Percentiles rank a stretch among this genome's conserved stretches.
phyloP scores from a whole-genome alignment of 441 rosid species.

The Aleurites moluccanus region DNA sequence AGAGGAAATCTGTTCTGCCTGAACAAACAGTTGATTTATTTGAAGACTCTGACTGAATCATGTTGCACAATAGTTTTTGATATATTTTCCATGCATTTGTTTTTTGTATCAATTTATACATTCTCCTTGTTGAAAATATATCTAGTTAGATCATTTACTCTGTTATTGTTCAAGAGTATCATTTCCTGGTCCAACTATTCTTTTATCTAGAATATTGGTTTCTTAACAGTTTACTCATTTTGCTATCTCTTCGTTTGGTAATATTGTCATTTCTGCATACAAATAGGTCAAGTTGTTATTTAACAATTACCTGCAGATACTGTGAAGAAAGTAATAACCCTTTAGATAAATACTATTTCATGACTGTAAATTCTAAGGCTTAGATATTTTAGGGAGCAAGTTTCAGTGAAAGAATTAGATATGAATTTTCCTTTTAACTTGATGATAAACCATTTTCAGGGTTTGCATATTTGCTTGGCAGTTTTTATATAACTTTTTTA shows the following conservation, averaged over 20 bases:
- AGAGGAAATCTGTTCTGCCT: not conserved
- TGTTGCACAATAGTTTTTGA: conserved; percentile 8
- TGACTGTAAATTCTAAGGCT: not conserved
- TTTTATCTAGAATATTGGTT: too few relatives aligned
- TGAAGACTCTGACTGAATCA: conserved; percentile 8
- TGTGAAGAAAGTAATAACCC: not conserved
- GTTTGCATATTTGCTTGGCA: not conserved
- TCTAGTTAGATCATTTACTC: conserved; percentile 7
- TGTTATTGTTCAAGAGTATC: not conserved
- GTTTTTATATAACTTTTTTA: too few relatives aligned
- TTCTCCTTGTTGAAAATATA: conserved; percentile 16
- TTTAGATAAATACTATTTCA: not conserved
- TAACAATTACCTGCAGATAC: not conserved
- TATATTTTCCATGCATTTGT: conserved; percentile 4
- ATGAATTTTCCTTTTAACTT: not conserved
- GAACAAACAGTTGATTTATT: conserved; percentile 3
- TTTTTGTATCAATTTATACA: conserved; percentile 16
- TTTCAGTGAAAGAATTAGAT: not conserved
- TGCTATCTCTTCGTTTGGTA: too few relatives aligned
- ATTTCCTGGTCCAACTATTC: not conserved
- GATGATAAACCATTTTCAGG: not conserved
- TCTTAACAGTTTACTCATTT: not conserved
- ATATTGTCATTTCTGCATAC: too few relatives aligned
- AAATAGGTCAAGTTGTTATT: not conserved
- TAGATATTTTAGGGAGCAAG: too few relatives aligned